A percentile compares a stretch with the other conserved stretches of the same genome.
phyloP scores from a whole-genome alignment of 441 rosid genomes.

The Omphalea diandra region DNA sequence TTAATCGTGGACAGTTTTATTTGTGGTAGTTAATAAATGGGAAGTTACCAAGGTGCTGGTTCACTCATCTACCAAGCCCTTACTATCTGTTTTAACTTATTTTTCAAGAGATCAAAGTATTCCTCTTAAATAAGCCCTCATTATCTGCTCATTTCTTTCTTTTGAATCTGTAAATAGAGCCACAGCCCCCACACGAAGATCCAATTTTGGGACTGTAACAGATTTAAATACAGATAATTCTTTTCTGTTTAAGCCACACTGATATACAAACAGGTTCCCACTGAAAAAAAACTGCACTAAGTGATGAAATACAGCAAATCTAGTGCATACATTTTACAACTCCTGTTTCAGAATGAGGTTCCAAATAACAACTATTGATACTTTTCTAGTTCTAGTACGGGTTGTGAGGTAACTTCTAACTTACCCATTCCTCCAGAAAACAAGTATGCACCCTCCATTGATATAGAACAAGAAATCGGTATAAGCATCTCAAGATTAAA shows the following conservation, averaged over 20 bases:
- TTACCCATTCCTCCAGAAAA: not conserved
- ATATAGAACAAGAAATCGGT: not conserved
- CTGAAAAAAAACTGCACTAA: not conserved
- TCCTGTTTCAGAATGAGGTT: not conserved
- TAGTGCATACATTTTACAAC: not conserved
- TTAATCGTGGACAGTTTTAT: too few species aligned
- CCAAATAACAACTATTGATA: not conserved
- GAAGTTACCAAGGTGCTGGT: too few species aligned
- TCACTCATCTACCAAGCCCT: too few species aligned
- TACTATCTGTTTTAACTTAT: too few species aligned
- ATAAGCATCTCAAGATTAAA: slow-evolving; percentile 2
- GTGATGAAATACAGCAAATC: not conserved
- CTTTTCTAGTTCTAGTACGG: not conserved
- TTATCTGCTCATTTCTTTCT: too few species aligned
- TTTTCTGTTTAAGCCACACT: not conserved
- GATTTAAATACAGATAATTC: slow-evolving; percentile 10
- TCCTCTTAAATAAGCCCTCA: too few species aligned
- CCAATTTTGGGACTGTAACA: too few species aligned
- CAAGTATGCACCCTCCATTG: not conserved
- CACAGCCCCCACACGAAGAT: too few species aligned
- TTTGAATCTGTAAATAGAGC: too few species aligned
- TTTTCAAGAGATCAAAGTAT: too few species aligned
- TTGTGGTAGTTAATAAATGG: too few species aligned
- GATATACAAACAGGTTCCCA: slow-evolving; percentile 7
- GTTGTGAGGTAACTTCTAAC: not conserved